phyloP scores from a whole-genome alignment of 441 rosid species.

The Brassica balearica region DNA sequence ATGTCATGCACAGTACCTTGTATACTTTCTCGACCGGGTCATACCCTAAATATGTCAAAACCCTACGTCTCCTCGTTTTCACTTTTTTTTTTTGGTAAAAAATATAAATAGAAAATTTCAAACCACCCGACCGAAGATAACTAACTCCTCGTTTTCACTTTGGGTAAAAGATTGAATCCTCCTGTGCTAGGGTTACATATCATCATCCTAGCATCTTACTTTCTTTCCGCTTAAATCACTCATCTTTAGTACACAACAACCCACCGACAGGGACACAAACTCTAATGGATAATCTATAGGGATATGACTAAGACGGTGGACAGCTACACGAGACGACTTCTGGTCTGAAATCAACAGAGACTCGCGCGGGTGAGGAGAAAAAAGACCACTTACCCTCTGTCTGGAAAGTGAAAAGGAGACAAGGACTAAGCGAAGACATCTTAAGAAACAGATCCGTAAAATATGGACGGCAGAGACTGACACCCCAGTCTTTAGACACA shows the following conservation, averaged over 20 bases:
- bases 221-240: neutral
- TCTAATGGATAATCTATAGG: neutral
- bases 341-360: neutral
- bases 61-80: neutral
- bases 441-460: conserved; percentile 16
- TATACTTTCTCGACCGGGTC: neutral
- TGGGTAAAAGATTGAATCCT: neutral
- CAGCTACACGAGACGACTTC: neutral
- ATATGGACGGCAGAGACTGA: neutral
- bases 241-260: conserved; percentile 3
- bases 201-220: neutral
- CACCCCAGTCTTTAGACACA: conserved; percentile 8
- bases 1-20: conserved; percentile 19
- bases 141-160: neutral
- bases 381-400: neutral
- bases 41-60: neutral
- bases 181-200: neutral
- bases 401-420: conserved; percentile 10
- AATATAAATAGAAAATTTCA: no score
- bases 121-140: no score
- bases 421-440: neutral
- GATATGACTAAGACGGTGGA: neutral
- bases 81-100: neutral
- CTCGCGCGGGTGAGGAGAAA: conserved; percentile 11
- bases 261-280: conserved; percentile 7